These are phyloP conservation scores for Pseudogymnoascus sp. DNA, from an alignment of 2,329 filamentous ascomycete genomes.

Conservation along the genomic window DNA sequence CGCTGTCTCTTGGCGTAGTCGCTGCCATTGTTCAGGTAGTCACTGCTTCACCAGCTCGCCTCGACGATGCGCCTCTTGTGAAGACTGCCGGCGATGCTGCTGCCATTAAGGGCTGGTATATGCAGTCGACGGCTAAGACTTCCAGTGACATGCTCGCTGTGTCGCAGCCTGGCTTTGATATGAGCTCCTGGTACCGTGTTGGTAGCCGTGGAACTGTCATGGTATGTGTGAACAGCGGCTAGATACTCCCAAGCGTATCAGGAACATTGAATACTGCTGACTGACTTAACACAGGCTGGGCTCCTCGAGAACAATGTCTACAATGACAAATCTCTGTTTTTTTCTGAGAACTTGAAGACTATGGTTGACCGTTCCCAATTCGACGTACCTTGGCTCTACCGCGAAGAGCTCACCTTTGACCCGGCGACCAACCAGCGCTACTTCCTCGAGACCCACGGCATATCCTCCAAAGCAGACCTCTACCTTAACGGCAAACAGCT, in stretches of 20 bases:
- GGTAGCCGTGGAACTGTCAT: slow-evolving; percentile 11
- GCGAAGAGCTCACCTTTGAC: slow-evolving; percentile 42
- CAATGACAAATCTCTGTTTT: slow-evolving; percentile 48
- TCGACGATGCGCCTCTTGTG: neutral
- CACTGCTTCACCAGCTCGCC: neutral
- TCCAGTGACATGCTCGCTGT: slow-evolving; percentile 32
- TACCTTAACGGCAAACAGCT: slow-evolving; percentile 50
- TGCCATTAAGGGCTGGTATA: slow-evolving; percentile 34
- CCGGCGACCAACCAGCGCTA: slow-evolving; percentile 35
- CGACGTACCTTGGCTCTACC: slow-evolving; percentile 50
- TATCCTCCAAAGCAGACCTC: slow-evolving; percentile 53
- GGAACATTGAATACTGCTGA: neutral
- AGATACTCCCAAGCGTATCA: neutral
- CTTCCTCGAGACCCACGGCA: slow-evolving; percentile 50
- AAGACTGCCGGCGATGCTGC: neutral
- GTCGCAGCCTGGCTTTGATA: slow-evolving; percentile 39
- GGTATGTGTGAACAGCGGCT: neutral
- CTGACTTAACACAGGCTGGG: neutral
- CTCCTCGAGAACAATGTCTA: slow-evolving; percentile 46
- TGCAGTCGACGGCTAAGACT: slow-evolving; percentile 38
- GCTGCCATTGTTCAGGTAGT: neutral
- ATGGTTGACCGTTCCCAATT: slow-evolving; percentile 41
- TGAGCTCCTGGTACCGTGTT: slow-evolving; percentile 27
- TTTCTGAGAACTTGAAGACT: slow-evolving; percentile 41
- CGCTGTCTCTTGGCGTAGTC: neutral